Evolutionary conservation across 2,329 filamentous ascomycete genomes (phyloP), one percentile per base, ranked within the genome.

Genomic region (Cyphellophora europaea): DNA sequence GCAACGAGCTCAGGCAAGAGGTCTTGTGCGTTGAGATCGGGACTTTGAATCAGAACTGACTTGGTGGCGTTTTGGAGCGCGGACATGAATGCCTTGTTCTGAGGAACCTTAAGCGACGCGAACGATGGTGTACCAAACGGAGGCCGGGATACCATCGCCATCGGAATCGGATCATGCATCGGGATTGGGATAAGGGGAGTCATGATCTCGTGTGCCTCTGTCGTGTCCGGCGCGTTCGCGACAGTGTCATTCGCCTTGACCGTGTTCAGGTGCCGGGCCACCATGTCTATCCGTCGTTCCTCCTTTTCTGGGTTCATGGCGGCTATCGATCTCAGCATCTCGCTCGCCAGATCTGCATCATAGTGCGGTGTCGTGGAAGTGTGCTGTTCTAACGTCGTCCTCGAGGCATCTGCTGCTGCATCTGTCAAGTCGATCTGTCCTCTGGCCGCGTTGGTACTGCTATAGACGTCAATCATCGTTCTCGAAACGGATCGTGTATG

Each of bases 31-130:
- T 89, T 89, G 23, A 89, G 66, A 14, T 84, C 80, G 0, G 83
- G 83, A 0, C 80, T 79, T 53, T 88, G 81, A 38, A 89, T 86
- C 49, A 88, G 85, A n/a, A 88, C 69, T 17, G 60, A 67, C 10
- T 61, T 59, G 35, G 65, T 56, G 0, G 82, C 81, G 46, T 86
- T 71, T 1, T 75, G 67, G 5, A 88, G 66, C 1, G 78, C 71
- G 0, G 80, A 80, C 1, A 87, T 59, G 72, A 79, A 88, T 0
- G 77, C 79, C 32, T 77, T 79, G 48, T 89, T 87, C 48, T 89
- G 83, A 0, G 83, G 83, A 2, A 76, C 78, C 32, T 70, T 63
- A 2, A 77, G 61, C 12, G 69, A 75, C 12, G 65, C 61, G 37
- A 79, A 73, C 45, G 74, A 80, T 2, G 75, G 68, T 0, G 68